Evolutionary conservation across 805 yeast genomes (phyloP).

Genomic region (Naumovozyma dairenensis): DNA sequence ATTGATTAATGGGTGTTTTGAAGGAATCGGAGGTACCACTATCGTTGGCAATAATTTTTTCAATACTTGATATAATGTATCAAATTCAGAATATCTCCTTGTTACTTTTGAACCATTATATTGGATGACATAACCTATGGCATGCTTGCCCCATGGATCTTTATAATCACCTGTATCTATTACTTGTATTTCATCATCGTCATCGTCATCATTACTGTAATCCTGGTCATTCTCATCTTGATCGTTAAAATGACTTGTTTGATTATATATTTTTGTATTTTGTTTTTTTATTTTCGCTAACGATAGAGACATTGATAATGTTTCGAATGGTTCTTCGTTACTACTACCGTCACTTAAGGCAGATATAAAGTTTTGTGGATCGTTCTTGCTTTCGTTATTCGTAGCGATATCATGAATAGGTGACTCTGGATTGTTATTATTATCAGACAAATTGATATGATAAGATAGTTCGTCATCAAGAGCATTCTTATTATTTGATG

Average conservation of each 20-base stretch:
- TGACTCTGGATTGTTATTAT: no score
- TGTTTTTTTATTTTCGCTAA: constrained; percentile 2
- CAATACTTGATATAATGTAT: constrained; percentile 62
- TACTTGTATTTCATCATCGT: constrained; percentile 34
- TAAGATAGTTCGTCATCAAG: background rate
- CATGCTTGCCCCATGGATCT: constrained; percentile 69
- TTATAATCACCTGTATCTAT: constrained; percentile 77
- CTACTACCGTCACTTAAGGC: background rate
- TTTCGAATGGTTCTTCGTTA: constrained; percentile 19
- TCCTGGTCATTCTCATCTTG: background rate
- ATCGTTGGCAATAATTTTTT: constrained; percentile 67
- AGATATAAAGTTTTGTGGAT: background rate
- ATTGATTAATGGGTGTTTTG: constrained; percentile 56
- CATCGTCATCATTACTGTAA: constrained; percentile 1
- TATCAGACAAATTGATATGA: background rate
- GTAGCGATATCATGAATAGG: no score
- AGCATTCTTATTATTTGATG: no score
- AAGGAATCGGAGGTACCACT: constrained; percentile 90
- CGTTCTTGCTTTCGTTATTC: no score
- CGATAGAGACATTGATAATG: constrained; percentile 23
- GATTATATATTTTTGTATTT: background rate
- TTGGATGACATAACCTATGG: constrained; percentile 73
- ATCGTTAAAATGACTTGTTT: background rate
- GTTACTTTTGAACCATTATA: constrained; percentile 53
- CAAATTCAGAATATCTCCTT: constrained; percentile 88